Percentiles rank a stretch among this genome's conserved stretches.
These are phyloP conservation scores for Yamadazyma jaroonii DNA, from an alignment of 1,139 yeast genomes.

Conservation along the genomic window DNA sequence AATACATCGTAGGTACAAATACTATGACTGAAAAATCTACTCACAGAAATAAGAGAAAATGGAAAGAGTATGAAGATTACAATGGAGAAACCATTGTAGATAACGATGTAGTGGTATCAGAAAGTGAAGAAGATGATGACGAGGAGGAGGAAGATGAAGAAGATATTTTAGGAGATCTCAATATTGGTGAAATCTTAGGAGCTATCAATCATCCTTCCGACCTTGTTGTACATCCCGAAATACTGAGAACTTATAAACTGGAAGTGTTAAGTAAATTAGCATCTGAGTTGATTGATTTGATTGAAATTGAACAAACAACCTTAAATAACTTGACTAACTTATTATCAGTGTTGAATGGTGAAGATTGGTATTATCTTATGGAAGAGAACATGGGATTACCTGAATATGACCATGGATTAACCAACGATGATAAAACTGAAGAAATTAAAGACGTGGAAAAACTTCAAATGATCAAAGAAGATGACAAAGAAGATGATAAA, in stretches of 20 bases:
- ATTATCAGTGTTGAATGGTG: slow-evolving; percentile 80
- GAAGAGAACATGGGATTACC: slow-evolving; percentile 67
- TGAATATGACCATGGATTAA: slow-evolving; percentile 63
- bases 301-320: slow-evolving; percentile 76
- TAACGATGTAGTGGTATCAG: slow-evolving; percentile 22
- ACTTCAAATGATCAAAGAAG: slow-evolving; percentile 14
- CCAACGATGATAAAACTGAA: slow-evolving; percentile 22
- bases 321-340: slow-evolving; percentile 68
- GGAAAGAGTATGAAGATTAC: slow-evolving; percentile 30
- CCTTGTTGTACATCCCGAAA: slow-evolving; percentile 66
- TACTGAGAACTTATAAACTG: slow-evolving; percentile 62
- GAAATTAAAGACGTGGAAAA: not conserved
- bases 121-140: slow-evolving; percentile 16
- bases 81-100: slow-evolving; percentile 11
- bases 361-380: slow-evolving; percentile 68
- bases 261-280: slow-evolving; percentile 55
- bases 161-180: slow-evolving; percentile 35
- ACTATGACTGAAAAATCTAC: slow-evolving; percentile 29
- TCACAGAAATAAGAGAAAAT: slow-evolving; percentile 32
- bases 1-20: slow-evolving; percentile 39
- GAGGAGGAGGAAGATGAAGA: slow-evolving; percentile 31
- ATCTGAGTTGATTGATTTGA: slow-evolving; percentile 66
- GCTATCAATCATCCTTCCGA: slow-evolving; percentile 85
- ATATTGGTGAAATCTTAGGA: slow-evolving; percentile 56
- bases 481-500: slow-evolving; percentile 59